These are phyloP conservation scores for Dothiorella sarmentorum DNA, from an alignment of 2,329 filamentous ascomycete species.

Conservation along the genomic window DNA sequence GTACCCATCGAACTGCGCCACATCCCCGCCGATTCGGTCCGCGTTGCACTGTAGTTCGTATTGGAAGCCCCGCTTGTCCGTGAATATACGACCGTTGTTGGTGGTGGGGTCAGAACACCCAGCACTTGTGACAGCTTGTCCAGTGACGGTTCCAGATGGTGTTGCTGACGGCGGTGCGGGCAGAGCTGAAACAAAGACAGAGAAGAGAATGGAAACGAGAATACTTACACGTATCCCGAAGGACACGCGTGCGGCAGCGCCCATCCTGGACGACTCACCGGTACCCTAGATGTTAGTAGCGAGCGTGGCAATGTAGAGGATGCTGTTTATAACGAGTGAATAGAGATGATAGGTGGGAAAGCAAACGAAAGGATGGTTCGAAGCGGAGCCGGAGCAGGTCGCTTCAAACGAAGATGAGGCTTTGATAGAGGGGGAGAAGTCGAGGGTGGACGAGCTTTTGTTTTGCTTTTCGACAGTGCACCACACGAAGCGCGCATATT, in stretches of 20 bases:
- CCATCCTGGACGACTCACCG: constrained; percentile 3
- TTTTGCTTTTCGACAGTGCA: neutral
- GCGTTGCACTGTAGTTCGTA: neutral
- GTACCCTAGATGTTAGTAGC: neutral
- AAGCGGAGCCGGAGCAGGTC: neutral
- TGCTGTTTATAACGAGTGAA: neutral
- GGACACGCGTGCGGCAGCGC: neutral
- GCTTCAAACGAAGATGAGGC: neutral
- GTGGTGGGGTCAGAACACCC: neutral
- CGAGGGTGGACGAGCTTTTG: neutral
- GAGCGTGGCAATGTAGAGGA: neutral
- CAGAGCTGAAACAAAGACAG: neutral
- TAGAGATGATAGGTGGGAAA: neutral
- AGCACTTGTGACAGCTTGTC: neutral
- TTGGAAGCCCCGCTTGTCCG: neutral
- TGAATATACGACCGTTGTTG: neutral
- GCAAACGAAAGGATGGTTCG: neutral
- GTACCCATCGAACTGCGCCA: neutral
- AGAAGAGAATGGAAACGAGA: neutral
- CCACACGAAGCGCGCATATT: neutral
- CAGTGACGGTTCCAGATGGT: neutral
- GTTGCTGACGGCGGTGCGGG: neutral
- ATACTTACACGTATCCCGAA: neutral
- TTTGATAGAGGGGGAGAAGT: neutral
- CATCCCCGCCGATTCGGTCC: neutral